Conservation (phyloP, 164 flowering plant species). For the Stephania japonica region DNA sequence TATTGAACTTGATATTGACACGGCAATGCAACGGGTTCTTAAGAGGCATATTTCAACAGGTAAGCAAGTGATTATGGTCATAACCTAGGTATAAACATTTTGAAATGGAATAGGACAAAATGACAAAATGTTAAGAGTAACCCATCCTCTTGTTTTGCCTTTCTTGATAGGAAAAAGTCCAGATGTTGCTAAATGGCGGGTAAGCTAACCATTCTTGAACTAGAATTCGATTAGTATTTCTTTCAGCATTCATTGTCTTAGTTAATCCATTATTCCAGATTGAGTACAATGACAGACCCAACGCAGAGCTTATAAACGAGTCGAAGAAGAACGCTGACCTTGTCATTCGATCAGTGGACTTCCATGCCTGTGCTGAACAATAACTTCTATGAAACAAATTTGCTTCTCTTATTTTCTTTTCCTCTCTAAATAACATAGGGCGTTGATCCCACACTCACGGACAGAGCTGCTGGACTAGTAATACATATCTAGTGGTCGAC, state of each 20-base stretch:
- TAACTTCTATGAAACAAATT: neutral
- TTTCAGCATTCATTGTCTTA: neutral
- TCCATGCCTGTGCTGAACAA: slow-evolving; percentile 14
- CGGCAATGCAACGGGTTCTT: slow-evolving; percentile 67
- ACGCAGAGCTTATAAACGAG: slow-evolving; percentile 76
- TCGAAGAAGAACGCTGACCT: slow-evolving; percentile 77
- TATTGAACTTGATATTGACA: slow-evolving; percentile 70
- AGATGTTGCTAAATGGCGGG: slow-evolving; percentile 85
- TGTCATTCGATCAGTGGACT: slow-evolving; percentile 60
- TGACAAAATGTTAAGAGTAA: too few relatives aligned
- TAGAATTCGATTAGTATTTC: neutral
- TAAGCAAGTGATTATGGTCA: slow-evolving; percentile 12
- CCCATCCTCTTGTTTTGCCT: neutral
- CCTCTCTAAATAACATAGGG: too few relatives aligned
- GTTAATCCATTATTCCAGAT: slow-evolving; percentile 37
- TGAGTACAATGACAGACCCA: slow-evolving; percentile 81
- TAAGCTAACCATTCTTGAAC: slow-evolving; percentile 23
- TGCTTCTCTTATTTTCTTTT: too few relatives aligned
- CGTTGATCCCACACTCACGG: too few relatives aligned
- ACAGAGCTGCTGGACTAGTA: too few relatives aligned
- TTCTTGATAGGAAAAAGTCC: slow-evolving; percentile 52
- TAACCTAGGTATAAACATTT: neutral
- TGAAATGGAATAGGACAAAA: neutral
- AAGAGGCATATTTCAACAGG: slow-evolving; percentile 76
- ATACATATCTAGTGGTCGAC: too few relatives aligned